These are phyloP conservation scores for Podaxis rugospora DNA, from an alignment of 768 basidiomycete genomes.

Conservation along the genomic window DNA sequence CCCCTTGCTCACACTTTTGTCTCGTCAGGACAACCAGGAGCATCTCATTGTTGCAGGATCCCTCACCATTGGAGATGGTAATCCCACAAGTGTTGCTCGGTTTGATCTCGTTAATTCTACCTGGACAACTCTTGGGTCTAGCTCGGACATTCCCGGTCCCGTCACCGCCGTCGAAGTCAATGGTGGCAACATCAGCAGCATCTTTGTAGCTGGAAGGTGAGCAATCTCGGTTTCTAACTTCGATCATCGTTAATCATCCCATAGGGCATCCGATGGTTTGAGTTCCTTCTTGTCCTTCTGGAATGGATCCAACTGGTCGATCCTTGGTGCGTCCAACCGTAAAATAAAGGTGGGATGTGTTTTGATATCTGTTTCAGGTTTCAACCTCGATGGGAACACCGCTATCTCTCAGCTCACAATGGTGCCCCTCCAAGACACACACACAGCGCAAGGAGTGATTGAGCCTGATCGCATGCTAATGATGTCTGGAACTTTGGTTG, in stretches of 20 bases:
- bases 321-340: slow-evolving; percentile 43
- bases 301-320: slow-evolving; percentile 77
- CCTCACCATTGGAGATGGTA: slow-evolving; percentile 61
- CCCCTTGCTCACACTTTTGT: slow-evolving; percentile 8
- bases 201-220: slow-evolving; percentile 88
- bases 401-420: slow-evolving; percentile 81
- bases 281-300: slow-evolving; percentile 77
- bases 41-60: slow-evolving; percentile 77
- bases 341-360: slow-evolving; percentile 4
- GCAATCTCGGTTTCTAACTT: slow-evolving; percentile 19
- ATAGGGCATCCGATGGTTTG: slow-evolving; percentile 52
- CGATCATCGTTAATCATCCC: background rate
- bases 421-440: slow-evolving; percentile 84
- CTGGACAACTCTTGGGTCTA: slow-evolving; percentile 68
- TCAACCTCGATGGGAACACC: slow-evolving; percentile 49
- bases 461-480: slow-evolving; percentile 86
- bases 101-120: slow-evolving; percentile 68
- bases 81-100: slow-evolving; percentile 65
- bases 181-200: slow-evolving; percentile 69
- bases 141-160: slow-evolving; percentile 74
- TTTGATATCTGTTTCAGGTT: slow-evolving; percentile 35
- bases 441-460: slow-evolving; percentile 64
- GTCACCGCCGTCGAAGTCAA: slow-evolving; percentile 88
- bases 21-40: slow-evolving; percentile 55
- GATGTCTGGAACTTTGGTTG: slow-evolving; percentile 74